Evolutionary conservation across 108 stramenopile species (phyloP).

Genomic region (Skeletonema marinoi): DNA sequence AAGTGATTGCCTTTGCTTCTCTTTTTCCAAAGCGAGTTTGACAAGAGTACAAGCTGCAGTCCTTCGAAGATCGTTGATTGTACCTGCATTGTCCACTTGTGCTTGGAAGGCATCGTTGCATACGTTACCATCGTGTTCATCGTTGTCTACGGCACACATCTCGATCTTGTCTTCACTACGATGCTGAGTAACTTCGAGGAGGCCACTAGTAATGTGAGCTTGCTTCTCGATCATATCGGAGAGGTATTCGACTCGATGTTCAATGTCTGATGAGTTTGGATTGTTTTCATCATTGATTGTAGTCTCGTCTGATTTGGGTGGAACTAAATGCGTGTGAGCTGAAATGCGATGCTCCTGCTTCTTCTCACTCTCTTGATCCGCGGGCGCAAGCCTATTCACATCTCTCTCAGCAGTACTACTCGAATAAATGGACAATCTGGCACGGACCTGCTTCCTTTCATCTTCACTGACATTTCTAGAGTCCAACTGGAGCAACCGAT

Average conservation of each 20-base stretch:
- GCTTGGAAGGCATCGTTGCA: neutral
- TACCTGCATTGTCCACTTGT: neutral
- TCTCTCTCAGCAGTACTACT: neutral
- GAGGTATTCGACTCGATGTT: neutral
- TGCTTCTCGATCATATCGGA: slow-evolving; percentile 1
- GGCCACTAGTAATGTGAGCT: neutral
- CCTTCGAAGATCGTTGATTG: neutral
- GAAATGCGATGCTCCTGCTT: neutral
- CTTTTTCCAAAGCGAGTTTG: neutral
- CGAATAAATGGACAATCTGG: slow-evolving; percentile 3
- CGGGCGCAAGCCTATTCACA: no score
- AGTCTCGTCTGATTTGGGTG: neutral
- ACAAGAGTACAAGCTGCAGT: no score
- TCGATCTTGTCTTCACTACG: neutral
- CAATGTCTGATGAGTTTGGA: neutral
- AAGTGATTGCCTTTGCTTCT: neutral
- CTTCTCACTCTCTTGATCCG: neutral
- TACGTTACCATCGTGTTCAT: neutral
- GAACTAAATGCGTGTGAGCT: neutral
- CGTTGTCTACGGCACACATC: neutral
- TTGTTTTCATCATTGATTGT: neutral
- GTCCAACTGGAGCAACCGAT: slow-evolving; percentile 8
- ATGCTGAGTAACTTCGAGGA: neutral
- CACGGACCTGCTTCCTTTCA: slow-evolving; percentile 20
- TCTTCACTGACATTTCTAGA: slow-evolving; percentile 1